phyloP scores from a whole-genome alignment of 2,329 filamentous ascomycete genomes.

The Stemphylium lycopersici region DNA sequence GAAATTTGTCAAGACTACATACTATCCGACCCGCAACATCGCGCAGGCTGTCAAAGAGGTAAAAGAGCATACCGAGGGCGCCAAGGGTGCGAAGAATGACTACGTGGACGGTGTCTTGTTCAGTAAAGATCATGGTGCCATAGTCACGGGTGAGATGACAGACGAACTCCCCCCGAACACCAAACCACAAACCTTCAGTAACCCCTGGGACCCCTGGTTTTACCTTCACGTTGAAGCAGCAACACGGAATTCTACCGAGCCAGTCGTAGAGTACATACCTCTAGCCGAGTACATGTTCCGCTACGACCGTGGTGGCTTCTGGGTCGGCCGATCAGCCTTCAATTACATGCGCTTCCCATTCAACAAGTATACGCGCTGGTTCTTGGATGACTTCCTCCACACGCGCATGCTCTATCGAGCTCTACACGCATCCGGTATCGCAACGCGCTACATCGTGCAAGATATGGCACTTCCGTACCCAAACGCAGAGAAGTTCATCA shows the following conservation, averaged over 20 bases:
- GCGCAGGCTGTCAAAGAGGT: slow-evolving; percentile 52
- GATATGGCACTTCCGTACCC: slow-evolving; percentile 61
- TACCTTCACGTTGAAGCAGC: slow-evolving; percentile 56
- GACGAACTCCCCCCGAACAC: slow-evolving; percentile 39
- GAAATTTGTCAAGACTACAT: slow-evolving; percentile 57
- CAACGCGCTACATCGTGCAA: slow-evolving; percentile 68
- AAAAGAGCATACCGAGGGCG: slow-evolving; percentile 45
- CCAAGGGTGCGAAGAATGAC: slow-evolving; percentile 46
- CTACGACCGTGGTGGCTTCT: slow-evolving; percentile 73
- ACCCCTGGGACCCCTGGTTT: slow-evolving; percentile 58
- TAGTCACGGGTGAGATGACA: slow-evolving; percentile 54
- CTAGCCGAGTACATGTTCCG: slow-evolving; percentile 72
- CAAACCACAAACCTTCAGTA: slow-evolving; percentile 49
- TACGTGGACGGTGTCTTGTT: slow-evolving; percentile 61
- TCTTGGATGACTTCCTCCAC: slow-evolving; percentile 68
- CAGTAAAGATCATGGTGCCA: slow-evolving; percentile 49
- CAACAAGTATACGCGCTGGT: slow-evolving; percentile 65
- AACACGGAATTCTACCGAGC: slow-evolving; percentile 40
- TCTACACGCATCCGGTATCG: slow-evolving; percentile 65
- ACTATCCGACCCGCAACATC: slow-evolving; percentile 52
- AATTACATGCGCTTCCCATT: slow-evolving; percentile 69
- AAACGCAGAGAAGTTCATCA: slow-evolving; percentile 52
- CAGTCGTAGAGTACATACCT: slow-evolving; percentile 62
- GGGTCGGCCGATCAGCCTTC: slow-evolving; percentile 68
- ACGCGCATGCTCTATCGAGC: slow-evolving; percentile 71